Conservation (phyloP, 2,329 filamentous ascomycete genomes). For the Tolypocladium amazonense region DNA sequence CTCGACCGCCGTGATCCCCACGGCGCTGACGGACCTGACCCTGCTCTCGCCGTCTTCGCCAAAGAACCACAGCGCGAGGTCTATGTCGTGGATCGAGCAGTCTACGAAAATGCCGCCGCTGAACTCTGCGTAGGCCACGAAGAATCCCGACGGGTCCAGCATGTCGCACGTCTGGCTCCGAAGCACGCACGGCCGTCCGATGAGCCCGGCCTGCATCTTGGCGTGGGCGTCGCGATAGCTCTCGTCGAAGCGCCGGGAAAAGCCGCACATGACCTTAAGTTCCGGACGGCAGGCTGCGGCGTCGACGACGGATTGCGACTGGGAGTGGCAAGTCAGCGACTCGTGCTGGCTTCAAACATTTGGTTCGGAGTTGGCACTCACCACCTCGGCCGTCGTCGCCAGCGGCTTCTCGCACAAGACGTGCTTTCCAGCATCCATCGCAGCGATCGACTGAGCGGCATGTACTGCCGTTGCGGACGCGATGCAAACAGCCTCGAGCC, state of each 20-base stretch:
- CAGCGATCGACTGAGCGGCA: slow-evolving; percentile 43
- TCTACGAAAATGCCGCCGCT: slow-evolving; percentile 62
- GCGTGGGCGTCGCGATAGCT: slow-evolving; percentile 51
- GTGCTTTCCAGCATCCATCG: slow-evolving; percentile 41
- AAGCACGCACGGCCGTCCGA: slow-evolving; percentile 50
- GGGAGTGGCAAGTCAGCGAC: not conserved
- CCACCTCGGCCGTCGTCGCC: slow-evolving; percentile 45
- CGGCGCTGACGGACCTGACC: slow-evolving; percentile 15
- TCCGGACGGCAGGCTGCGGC: slow-evolving; percentile 42
- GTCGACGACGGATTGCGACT: slow-evolving; percentile 48
- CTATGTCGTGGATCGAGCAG: slow-evolving; percentile 58
- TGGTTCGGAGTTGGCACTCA: slow-evolving; percentile 19
- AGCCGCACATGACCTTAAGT: slow-evolving; percentile 46
- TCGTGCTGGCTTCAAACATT: not conserved
- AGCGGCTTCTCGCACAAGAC: slow-evolving; percentile 51
- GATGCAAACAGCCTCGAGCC: slow-evolving; percentile 28
- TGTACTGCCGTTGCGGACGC: slow-evolving; percentile 40
- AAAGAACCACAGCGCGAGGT: slow-evolving; percentile 18
- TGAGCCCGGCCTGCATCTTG: slow-evolving; percentile 40
- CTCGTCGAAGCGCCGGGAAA: slow-evolving; percentile 38
- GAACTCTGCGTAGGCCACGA: slow-evolving; percentile 54
- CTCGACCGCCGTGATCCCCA: slow-evolving; percentile 17
- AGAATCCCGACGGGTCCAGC: slow-evolving; percentile 54
- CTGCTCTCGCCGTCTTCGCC: slow-evolving; percentile 13
- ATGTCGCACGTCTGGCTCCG: slow-evolving; percentile 59